Conservation (phyloP, 2,329 filamentous ascomycete genomes). For the Neopestalotiopsis sp. region DNA sequence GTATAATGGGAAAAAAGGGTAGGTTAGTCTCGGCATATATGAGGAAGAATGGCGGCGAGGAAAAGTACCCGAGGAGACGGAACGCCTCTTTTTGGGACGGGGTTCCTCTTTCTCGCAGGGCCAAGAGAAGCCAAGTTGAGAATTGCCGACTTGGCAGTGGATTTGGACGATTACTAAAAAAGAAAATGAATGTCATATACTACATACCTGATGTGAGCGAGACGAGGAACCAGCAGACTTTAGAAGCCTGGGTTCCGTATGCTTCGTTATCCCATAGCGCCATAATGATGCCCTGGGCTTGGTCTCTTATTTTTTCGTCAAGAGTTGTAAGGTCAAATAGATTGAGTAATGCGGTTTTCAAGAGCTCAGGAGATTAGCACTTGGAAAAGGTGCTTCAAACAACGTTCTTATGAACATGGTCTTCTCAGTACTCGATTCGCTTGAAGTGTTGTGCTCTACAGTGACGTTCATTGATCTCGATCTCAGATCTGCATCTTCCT, state of each 20-base stretch:
- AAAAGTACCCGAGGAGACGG: neutral
- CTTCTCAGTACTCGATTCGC: neutral
- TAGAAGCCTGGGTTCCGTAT: neutral
- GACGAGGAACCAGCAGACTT: constrained; percentile 6
- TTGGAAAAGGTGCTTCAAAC: neutral
- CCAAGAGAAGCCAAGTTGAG: neutral
- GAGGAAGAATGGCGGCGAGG: no score
- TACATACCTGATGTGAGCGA: constrained; percentile 4
- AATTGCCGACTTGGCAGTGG: neutral
- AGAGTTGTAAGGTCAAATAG: neutral
- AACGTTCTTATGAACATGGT: neutral
- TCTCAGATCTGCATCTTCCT: neutral
- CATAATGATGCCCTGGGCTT: neutral
- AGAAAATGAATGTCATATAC: neutral
- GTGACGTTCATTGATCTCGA: constrained; percentile 5
- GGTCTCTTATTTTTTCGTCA: neutral
- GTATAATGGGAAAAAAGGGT: neutral
- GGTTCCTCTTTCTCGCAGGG: neutral
- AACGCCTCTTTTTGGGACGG: neutral
- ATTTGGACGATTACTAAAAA: no score
- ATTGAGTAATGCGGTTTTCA: neutral
- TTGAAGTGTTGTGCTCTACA: neutral
- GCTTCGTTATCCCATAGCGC: constrained; percentile 7
- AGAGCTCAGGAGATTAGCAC: neutral
- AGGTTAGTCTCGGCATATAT: neutral